Evolutionary conservation across 257 asterid species (phyloP).

Genomic region (Galeopsis tetrahit): DNA sequence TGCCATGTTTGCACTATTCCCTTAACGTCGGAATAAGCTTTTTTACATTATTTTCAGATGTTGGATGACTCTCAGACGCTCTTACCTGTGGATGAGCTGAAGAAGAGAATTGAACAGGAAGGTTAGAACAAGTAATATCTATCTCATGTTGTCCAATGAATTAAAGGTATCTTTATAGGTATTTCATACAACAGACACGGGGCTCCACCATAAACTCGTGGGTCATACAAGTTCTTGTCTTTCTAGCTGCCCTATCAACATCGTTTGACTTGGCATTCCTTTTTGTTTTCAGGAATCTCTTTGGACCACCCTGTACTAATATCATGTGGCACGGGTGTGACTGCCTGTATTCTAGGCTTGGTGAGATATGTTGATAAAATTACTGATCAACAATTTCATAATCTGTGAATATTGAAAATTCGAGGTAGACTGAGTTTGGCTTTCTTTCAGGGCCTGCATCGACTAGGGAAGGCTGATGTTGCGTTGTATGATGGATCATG

Average conservation of each 20-base stretch:
- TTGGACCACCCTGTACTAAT: constrained; percentile 66
- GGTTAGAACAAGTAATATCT: constrained; percentile 48
- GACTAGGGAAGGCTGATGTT: constrained; percentile 71
- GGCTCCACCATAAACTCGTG: too few relatives aligned
- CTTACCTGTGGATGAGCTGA: constrained; percentile 74
- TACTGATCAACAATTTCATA: neutral
- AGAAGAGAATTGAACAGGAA: constrained; percentile 71
- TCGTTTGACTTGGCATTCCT: neutral
- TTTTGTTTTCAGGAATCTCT: constrained; percentile 60
- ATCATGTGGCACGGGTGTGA: constrained; percentile 99
- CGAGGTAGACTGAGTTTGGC: neutral
- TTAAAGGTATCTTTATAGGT: neutral
- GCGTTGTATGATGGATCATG: constrained; percentile 90
- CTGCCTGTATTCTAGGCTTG: constrained; percentile 93
- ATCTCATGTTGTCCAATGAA: neutral
- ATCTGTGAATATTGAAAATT: neutral
- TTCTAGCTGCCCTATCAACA: neutral
- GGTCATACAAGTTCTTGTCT: too few relatives aligned
- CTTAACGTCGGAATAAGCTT: neutral
- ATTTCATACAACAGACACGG: neutral
- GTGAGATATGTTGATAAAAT: constrained; percentile 42
- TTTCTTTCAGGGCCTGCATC: constrained; percentile 77
- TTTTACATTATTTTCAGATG: constrained; percentile 57
- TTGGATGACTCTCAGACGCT: constrained; percentile 83
- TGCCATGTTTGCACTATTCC: neutral